phyloP scores from a whole-genome alignment of 2,329 filamentous ascomycete genomes.

The Acephala macrosclerotiorum region DNA sequence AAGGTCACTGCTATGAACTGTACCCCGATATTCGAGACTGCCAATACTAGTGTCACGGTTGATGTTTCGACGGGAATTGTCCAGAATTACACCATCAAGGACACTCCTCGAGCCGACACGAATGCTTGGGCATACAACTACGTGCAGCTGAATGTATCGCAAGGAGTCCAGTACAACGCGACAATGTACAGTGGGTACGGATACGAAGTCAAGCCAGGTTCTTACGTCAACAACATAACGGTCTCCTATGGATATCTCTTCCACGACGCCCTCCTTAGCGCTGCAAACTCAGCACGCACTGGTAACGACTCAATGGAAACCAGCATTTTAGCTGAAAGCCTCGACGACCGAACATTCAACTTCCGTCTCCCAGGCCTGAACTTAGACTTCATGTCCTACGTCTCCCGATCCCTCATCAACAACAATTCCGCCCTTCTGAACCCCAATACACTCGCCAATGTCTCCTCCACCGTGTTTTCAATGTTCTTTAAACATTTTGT shows the following conservation, averaged over 20 bases:
- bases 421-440: constrained; percentile 20
- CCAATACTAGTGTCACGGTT: constrained; percentile 26
- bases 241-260: constrained; percentile 31
- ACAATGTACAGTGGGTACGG: constrained; percentile 12
- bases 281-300: constrained; percentile 21
- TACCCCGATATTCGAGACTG: constrained; percentile 28
- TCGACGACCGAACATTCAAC: constrained; percentile 27
- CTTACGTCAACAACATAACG: constrained; percentile 24
- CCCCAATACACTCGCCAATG: constrained; percentile 16
- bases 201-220: constrained; percentile 12
- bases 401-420: constrained; percentile 15
- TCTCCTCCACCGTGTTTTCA: constrained; percentile 22
- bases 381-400: constrained; percentile 29
- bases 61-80: constrained; percentile 20
- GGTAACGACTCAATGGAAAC: constrained; percentile 3
- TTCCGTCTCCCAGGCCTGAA: constrained; percentile 28
- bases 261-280: constrained; percentile 23
- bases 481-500: constrained; percentile 31
- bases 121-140: constrained; percentile 24
- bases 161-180: constrained; percentile 19
- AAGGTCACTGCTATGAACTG: constrained; percentile 30
- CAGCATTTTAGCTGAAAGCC: constrained; percentile 11
- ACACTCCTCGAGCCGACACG: constrained; percentile 6
- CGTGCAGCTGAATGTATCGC: constrained; percentile 22
- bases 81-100: constrained; percentile 22